A percentile compares a stretch with the other conserved stretches of the same genome.
Conservation (phyloP, 495 filamentous ascomycete species). For the Hypoxylon crocopeplum region DNA sequence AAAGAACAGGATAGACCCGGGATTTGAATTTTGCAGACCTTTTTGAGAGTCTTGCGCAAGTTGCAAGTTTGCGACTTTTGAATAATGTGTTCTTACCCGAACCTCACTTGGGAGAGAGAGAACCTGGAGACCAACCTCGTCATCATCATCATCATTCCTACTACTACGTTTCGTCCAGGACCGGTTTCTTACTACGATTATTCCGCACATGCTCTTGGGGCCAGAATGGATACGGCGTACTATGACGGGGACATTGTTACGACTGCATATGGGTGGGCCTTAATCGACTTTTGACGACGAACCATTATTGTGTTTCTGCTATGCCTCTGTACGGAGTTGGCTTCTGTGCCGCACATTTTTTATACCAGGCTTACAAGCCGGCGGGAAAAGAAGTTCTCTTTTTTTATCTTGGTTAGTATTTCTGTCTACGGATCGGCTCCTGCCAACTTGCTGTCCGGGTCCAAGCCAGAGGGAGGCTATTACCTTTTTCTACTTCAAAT, state of each 20-base stretch:
- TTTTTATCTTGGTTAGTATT: slow-evolving; percentile 42
- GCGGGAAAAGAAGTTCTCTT: slow-evolving; percentile 40
- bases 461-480: slow-evolving; percentile 41
- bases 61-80: slow-evolving; percentile 56
- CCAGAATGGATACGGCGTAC: slow-evolving; percentile 45
- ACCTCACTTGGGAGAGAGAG: slow-evolving; percentile 16
- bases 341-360: slow-evolving; percentile 31
- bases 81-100: slow-evolving; percentile 35
- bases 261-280: slow-evolving; percentile 45
- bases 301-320: slow-evolving; percentile 39
- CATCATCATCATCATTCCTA: slow-evolving; percentile 8
- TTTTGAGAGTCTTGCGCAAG: slow-evolving; percentile 42
- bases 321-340: slow-evolving; percentile 41
- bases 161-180: slow-evolving; percentile 15
- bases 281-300: slow-evolving; percentile 38
- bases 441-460: slow-evolving; percentile 47
- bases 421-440: slow-evolving; percentile 38
- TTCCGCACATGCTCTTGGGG: slow-evolving; percentile 38
- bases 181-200: slow-evolving; percentile 32
- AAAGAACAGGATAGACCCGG: slow-evolving; percentile 47
- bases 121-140: slow-evolving; percentile 27
- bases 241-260: slow-evolving; percentile 40
- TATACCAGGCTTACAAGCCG: slow-evolving; percentile 39
- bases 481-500: slow-evolving; percentile 29
- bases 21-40: slow-evolving; percentile 44